phyloP scores from a whole-genome alignment of 371 early-diverging fungal species.

The Blakeslea trispora region DNA sequence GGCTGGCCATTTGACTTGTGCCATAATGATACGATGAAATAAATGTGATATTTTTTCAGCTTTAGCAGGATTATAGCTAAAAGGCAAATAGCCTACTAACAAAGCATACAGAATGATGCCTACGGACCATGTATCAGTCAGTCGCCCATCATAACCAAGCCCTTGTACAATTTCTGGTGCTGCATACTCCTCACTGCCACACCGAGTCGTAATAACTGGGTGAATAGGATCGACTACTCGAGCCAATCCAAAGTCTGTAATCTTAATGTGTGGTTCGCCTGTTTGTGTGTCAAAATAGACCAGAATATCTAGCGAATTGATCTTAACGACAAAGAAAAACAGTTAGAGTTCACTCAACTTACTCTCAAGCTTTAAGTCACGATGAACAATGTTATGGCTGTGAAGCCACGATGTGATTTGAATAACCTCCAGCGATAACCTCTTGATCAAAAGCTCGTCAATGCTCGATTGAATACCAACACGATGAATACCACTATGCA shows the following conservation, averaged over 20 bases:
- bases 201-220: slow-evolving; percentile 55
- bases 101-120: slow-evolving; percentile 74
- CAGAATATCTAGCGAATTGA: slow-evolving; percentile 29
- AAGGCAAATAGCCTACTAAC: slow-evolving; percentile 52
- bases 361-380: slow-evolving; percentile 75
- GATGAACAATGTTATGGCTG: slow-evolving; percentile 62
- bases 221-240: slow-evolving; percentile 49
- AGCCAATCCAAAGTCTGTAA: slow-evolving; percentile 76
- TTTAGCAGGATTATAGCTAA: slow-evolving; percentile 25
- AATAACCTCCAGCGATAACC: slow-evolving; percentile 44
- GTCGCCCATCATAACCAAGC: slow-evolving; percentile 63
- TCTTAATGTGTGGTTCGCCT: slow-evolving; percentile 55
- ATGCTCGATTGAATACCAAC: slow-evolving; percentile 6
- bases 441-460: slow-evolving; percentile 23
- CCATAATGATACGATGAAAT: slow-evolving; percentile 33
- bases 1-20: slow-evolving; percentile 35
- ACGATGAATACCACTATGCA: slow-evolving; percentile 11
- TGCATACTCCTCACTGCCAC: slow-evolving; percentile 80
- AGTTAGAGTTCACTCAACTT: slow-evolving; percentile 18
- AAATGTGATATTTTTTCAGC: slow-evolving; percentile 31
- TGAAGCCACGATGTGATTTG: slow-evolving; percentile 64
- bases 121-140: slow-evolving; percentile 73
- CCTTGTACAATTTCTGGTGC: slow-evolving; percentile 82
- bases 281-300: slow-evolving; percentile 26
- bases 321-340: background rate